Conservation (phyloP, 176 grass and related monocot species). For the Aegilops speltoides region DNA sequence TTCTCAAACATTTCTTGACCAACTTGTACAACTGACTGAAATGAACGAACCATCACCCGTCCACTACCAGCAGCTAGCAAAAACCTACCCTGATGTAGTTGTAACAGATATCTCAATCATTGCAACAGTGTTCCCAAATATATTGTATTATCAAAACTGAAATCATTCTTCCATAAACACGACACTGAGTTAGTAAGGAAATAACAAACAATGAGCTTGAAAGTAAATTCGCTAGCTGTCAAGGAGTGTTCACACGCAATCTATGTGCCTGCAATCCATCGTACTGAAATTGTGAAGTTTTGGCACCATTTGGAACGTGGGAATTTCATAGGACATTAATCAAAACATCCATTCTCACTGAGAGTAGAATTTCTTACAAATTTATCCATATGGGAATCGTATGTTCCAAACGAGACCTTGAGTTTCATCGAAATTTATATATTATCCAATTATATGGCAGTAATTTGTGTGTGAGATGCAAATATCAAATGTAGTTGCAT, state of each 20-base stretch:
- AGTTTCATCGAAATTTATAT: constrained; percentile 20
- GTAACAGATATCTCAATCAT: constrained; percentile 24
- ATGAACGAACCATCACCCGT: constrained; percentile 85
- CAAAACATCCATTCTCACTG: background rate
- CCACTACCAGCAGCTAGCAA: constrained; percentile 96
- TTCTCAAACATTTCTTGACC: constrained; percentile 87
- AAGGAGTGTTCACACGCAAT: background rate
- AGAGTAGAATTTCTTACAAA: background rate
- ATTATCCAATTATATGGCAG: constrained; percentile 5
- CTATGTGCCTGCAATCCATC: constrained; percentile 1
- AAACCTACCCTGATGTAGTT: constrained; percentile 82
- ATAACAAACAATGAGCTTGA: constrained; percentile 7
- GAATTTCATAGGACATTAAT: constrained; percentile 8
- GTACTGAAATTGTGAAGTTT: constrained; percentile 20
- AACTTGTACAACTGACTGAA: constrained; percentile 85
- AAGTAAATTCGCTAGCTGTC: constrained; percentile 14
- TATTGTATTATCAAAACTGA: constrained; percentile 23
- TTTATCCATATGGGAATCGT: background rate
- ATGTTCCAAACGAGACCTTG: background rate
- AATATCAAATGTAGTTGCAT: constrained; percentile 11
- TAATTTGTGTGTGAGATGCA: background rate
- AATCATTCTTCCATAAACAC: constrained; percentile 26
- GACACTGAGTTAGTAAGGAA: constrained; percentile 13
- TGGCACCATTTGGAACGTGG: background rate
- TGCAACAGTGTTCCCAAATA: constrained; percentile 19